phyloP scores from a whole-genome alignment of 2,329 filamentous ascomycete genomes.

The Fusarium humuli region DNA sequence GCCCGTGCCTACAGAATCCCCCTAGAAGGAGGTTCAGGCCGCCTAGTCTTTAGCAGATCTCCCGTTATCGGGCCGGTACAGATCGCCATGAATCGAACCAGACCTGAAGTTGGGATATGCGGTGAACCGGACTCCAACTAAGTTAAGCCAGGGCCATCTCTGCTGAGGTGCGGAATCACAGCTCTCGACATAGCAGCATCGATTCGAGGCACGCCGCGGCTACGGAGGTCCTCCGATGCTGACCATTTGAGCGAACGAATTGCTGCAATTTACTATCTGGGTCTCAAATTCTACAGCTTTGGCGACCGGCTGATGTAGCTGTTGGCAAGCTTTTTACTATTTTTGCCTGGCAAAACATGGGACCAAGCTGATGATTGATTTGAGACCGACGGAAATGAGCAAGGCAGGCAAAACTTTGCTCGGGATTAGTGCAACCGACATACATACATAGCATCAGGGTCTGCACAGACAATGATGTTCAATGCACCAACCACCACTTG shows the following conservation, averaged over 20 bases:
- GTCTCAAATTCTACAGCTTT: background rate
- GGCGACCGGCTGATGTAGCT: background rate
- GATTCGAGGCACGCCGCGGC: background rate
- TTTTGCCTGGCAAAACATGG: constrained; percentile 1
- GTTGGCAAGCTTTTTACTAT: background rate
- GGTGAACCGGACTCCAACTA: constrained; percentile 39
- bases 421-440: constrained; percentile 19
- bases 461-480: constrained; percentile 40
- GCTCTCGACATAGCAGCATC: constrained; percentile 3
- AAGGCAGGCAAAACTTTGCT: constrained; percentile 15
- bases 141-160: constrained; percentile 10
- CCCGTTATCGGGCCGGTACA: constrained; percentile 40
- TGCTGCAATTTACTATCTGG: background rate
- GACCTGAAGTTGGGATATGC: constrained; percentile 38
- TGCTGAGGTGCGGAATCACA: background rate
- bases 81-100: constrained; percentile 35
- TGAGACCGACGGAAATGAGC: constrained; percentile 12
- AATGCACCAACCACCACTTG: constrained; percentile 33
- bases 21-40: constrained; percentile 21
- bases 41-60: constrained; percentile 40
- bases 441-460: constrained; percentile 14
- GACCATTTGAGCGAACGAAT: constrained; percentile 1
- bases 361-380: constrained; percentile 10
- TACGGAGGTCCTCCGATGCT: constrained; percentile 17
- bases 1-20: constrained; percentile 24